Evolutionary conservation across 257 asterid genomes (phyloP).

Genomic region (Ballota nigra): DNA sequence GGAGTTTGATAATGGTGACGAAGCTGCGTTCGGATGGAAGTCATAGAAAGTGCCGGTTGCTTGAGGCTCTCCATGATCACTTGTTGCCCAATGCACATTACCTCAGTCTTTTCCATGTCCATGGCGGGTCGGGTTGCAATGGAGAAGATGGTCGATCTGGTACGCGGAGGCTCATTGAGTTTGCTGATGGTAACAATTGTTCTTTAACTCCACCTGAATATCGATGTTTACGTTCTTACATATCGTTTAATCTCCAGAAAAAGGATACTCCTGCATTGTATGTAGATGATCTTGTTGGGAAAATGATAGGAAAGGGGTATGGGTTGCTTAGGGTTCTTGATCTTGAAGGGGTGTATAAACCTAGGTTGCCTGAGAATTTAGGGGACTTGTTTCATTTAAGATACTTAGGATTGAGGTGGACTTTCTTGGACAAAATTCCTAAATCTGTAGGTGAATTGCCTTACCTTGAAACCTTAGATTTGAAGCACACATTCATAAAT

Average conservation of each 20-base stretch:
- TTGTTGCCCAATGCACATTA: neutral
- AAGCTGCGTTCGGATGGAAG: constrained; percentile 26
- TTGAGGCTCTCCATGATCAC: constrained; percentile 14
- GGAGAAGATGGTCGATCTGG: neutral
- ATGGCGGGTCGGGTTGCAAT: neutral
- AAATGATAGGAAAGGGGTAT: constrained; percentile 10
- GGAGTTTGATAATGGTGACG: constrained; percentile 27
- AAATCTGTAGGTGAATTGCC: constrained; percentile 23
- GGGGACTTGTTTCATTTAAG: constrained; percentile 24
- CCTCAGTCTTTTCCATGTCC: constrained; percentile 16
- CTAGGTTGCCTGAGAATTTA: constrained; percentile 28
- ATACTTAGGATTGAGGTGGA: constrained; percentile 33
- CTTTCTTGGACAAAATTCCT: constrained; percentile 28
- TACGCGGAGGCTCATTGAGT: constrained; percentile 23
- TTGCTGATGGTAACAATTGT: constrained; percentile 8
- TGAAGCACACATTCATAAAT: constrained; percentile 26
- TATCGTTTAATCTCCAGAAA: constrained; percentile 26
- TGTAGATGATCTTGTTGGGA: constrained; percentile 11
- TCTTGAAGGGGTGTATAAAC: constrained; percentile 29
- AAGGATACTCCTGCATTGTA: constrained; percentile 28
- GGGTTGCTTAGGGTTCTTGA: constrained; percentile 31
- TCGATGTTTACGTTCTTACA: constrained; percentile 20
- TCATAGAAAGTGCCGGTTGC: constrained; percentile 23
- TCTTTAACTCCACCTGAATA: neutral
- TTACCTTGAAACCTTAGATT: constrained; percentile 20